Evolutionary conservation across 805 yeast genomes (phyloP).

Genomic region (Wickerhamiella azyma): DNA sequence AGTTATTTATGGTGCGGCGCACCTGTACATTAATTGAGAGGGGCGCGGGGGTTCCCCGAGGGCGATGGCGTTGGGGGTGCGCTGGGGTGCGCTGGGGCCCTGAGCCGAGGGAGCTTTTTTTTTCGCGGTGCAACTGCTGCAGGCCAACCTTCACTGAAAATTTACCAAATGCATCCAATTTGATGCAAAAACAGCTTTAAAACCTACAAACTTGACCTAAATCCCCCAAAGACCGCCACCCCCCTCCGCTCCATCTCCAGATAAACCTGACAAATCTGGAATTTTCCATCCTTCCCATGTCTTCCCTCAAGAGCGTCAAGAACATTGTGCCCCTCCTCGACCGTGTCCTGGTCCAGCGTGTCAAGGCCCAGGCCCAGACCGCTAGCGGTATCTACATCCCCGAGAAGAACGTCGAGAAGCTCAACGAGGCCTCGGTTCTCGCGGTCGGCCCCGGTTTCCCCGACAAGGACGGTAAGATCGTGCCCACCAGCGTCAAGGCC

Average conservation of each 20-base stretch:
- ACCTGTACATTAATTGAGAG: too few species aligned
- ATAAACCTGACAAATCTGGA: slow-evolving; percentile 7
- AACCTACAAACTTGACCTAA: background rate
- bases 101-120: too few species aligned
- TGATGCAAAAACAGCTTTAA: too few species aligned
- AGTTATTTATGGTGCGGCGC: background rate
- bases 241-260: too few species aligned
- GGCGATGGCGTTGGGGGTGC: background rate
- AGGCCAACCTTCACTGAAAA: too few species aligned
- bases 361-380: slow-evolving; percentile 81
- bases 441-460: slow-evolving; percentile 92
- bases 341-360: slow-evolving; percentile 90
- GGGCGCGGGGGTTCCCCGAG: too few species aligned
- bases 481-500: slow-evolving; percentile 61
- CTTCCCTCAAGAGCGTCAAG: slow-evolving; percentile 56
- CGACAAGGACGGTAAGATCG: slow-evolving; percentile 58
- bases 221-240: too few species aligned
- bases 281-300: slow-evolving; percentile 5
- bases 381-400: slow-evolving; percentile 89
- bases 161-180: too few species aligned
- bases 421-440: slow-evolving; percentile 80
- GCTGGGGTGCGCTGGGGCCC: too few species aligned
- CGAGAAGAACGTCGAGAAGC: slow-evolving; percentile 88
- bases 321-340: slow-evolving; percentile 85
- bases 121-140: too few species aligned